Percentiles rank a stretch among this genome's conserved stretches.
Evolutionary conservation across 495 filamentous ascomycete species (phyloP).

Genomic region (Aspergillus hancockii): DNA sequence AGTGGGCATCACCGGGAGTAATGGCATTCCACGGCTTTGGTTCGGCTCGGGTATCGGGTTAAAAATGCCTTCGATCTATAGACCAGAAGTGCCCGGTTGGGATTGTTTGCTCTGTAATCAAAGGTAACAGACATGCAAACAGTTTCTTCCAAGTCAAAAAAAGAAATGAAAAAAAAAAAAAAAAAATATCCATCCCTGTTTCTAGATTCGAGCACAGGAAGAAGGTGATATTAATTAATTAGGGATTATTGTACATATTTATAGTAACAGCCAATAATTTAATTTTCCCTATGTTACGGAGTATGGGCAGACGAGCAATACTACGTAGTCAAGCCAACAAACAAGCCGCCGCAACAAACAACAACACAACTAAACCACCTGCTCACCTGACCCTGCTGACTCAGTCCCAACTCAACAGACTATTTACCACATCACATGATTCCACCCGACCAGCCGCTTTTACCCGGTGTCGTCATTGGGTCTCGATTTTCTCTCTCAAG

Average conservation of each 20-base stretch:
- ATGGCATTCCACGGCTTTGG: not conserved
- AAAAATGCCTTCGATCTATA: no score
- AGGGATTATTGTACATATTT: not conserved
- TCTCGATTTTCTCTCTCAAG: not conserved
- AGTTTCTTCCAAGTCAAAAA: not conserved
- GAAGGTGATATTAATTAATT: not conserved
- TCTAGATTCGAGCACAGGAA: not conserved
- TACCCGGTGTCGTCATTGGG: conserved; percentile 24
- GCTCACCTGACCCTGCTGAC: conserved; percentile 25
- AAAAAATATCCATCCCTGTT: not conserved
- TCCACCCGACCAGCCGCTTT: not conserved
- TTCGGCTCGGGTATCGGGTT: not conserved
- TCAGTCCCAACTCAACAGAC: conserved; percentile 10
- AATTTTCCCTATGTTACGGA: not conserved
- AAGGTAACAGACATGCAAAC: not conserved
- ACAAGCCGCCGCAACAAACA: no score
- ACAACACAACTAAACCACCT: not conserved
- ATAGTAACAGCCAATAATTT: not conserved
- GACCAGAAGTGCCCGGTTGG: no score
- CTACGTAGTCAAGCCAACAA: no score
- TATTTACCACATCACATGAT: conserved; percentile 21
- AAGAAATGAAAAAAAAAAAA: no score
- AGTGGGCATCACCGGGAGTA: not conserved
- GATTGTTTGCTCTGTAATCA: no score
- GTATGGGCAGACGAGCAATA: not conserved